Conservation (phyloP, 2,329 filamentous ascomycete species). For the Monilinia aucupariae region DNA sequence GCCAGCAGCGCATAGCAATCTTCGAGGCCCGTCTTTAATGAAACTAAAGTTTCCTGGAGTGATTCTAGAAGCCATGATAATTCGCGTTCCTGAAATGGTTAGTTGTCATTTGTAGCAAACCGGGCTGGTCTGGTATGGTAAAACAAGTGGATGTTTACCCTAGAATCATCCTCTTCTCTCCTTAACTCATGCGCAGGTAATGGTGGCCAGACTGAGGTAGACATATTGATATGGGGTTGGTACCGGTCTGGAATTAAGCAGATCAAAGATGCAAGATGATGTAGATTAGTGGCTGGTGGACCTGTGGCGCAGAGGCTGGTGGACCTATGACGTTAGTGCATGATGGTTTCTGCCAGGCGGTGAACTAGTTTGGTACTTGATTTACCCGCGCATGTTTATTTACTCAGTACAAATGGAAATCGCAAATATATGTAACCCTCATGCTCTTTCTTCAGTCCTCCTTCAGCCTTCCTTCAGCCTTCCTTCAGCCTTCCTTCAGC, state of each 20-base stretch:
- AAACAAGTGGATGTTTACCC: conserved; percentile 20
- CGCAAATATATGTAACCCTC: neutral
- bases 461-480: neutral
- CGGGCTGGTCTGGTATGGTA: neutral
- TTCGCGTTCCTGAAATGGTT: conserved; percentile 29
- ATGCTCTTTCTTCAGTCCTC: neutral
- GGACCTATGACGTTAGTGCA: conserved; percentile 12
- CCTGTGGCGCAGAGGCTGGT: neutral
- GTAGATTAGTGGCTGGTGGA: neutral
- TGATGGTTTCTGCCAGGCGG: conserved; percentile 9
- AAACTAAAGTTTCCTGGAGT: conserved; percentile 33
- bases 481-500: neutral
- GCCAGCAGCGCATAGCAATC: conserved; percentile 81
- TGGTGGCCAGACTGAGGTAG: conserved; percentile 31
- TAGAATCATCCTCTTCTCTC: conserved; percentile 33
- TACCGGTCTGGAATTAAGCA: neutral
- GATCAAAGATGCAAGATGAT: neutral
- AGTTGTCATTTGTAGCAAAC: neutral
- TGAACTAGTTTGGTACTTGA: neutral
- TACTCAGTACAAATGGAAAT: neutral
- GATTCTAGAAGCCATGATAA: conserved; percentile 36
- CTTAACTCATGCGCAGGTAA: conserved; percentile 27
- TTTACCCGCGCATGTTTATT: too few relatives aligned
- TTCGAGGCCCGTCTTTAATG: conserved; percentile 28
- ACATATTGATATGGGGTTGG: conserved; percentile 19